A percentile compares a stretch with the other conserved stretches of the same genome.
These are phyloP conservation scores for Fusarium sp. DNA, from an alignment of 2,329 filamentous ascomycete species.

Conservation along the genomic window DNA sequence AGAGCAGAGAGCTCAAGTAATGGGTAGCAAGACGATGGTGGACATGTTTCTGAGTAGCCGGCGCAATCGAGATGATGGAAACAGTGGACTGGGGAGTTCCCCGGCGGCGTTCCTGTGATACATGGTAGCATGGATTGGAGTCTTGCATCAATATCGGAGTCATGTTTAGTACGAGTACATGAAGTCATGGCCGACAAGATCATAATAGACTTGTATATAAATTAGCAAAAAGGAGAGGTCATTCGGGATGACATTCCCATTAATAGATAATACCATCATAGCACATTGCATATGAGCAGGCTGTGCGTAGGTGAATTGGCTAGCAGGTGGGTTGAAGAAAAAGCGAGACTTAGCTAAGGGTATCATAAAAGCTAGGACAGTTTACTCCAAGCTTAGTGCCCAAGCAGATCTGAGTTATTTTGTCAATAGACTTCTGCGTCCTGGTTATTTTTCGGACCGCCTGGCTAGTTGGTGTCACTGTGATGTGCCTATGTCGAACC, in stretches of 20 bases:
- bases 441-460: too few relatives aligned
- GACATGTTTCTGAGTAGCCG: slow-evolving; percentile 65
- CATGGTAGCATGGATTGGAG: neutral
- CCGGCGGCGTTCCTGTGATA: slow-evolving; percentile 49
- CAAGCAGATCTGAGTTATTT: too few relatives aligned
- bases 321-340: too few relatives aligned
- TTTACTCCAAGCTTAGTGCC: too few relatives aligned
- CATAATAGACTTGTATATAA: slow-evolving; percentile 22
- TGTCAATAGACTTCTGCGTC: too few relatives aligned
- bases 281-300: too few relatives aligned
- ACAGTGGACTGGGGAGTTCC: slow-evolving; percentile 43
- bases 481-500: neutral
- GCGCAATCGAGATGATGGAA: slow-evolving; percentile 54
- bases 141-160: neutral
- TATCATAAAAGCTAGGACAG: too few relatives aligned
- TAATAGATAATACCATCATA: neutral
- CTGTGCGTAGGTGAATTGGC: neutral
- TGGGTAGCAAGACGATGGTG: slow-evolving; percentile 64
- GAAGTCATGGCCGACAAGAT: neutral
- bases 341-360: too few relatives aligned
- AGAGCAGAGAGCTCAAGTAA: slow-evolving; percentile 49
- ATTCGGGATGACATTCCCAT: neutral
- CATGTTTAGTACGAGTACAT: neutral
- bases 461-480: neutral
- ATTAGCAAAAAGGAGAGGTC: slow-evolving; percentile 8